Percentiles rank a stretch among this genome's conserved stretches.
phyloP scores from a whole-genome alignment of 2,329 filamentous ascomycete species.

The Monosporascus cannonballus region DNA sequence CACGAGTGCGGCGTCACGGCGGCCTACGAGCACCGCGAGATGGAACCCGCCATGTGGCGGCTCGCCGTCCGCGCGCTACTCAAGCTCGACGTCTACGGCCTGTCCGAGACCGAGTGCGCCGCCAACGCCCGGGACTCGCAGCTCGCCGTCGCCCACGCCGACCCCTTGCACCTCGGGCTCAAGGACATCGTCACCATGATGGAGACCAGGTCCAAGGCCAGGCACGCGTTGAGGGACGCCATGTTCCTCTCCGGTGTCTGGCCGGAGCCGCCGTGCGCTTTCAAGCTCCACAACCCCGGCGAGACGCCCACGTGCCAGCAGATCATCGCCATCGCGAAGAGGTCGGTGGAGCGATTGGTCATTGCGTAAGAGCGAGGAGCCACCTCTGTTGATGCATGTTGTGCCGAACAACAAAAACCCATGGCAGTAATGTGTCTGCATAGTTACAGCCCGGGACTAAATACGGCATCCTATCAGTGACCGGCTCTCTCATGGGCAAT shows the following conservation, averaged over 20 bases:
- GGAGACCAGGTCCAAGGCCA: constrained; percentile 41
- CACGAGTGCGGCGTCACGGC: constrained; percentile 21
- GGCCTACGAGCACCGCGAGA: constrained; percentile 34
- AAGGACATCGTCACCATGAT: constrained; percentile 48
- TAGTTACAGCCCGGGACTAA: too few species aligned
- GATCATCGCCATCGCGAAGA: constrained; percentile 48
- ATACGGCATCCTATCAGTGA: too few species aligned
- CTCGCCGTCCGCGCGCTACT: constrained; percentile 47
- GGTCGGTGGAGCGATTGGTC: constrained; percentile 47
- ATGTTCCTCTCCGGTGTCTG: constrained; percentile 33
- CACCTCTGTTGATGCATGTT: too few species aligned
- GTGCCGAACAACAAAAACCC: too few species aligned
- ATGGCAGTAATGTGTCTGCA: too few species aligned
- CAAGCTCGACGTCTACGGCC: constrained; percentile 52
- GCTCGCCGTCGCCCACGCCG: background rate
- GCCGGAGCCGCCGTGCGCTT: constrained; percentile 18
- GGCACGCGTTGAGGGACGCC: constrained; percentile 45
- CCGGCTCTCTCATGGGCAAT: too few species aligned
- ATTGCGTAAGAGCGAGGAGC: constrained; percentile 36
- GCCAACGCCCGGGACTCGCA: background rate
- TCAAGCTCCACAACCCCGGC: constrained; percentile 24
- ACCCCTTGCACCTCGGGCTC: constrained; percentile 39
- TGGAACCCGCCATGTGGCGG: constrained; percentile 50
- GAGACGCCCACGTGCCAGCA: constrained; percentile 40
- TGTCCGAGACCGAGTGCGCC: constrained; percentile 18